phyloP scores from a whole-genome alignment of 148 eudicot genomes.

The Nepenthes mirabilis region DNA sequence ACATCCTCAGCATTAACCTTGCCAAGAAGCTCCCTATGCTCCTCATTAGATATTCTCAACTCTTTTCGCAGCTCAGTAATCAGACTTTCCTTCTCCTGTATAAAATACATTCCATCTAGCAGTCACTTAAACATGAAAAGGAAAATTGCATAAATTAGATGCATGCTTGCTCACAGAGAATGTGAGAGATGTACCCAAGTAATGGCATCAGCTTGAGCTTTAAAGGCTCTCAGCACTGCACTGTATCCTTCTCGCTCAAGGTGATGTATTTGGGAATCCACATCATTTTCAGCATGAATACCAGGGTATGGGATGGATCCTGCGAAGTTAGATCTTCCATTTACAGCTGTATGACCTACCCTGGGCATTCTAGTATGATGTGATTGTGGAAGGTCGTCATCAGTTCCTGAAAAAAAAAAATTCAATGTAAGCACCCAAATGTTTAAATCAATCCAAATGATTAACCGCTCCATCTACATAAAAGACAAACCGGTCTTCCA shows the following conservation, averaged over 20 bases:
- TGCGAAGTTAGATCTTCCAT: constrained; percentile 38
- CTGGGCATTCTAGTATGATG: constrained; percentile 36
- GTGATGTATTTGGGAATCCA: constrained; percentile 53
- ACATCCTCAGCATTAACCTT: constrained; percentile 44
- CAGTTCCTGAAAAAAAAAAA: constrained; percentile 37
- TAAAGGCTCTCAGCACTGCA: constrained; percentile 59
- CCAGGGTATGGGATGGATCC: constrained; percentile 33
- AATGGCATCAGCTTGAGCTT: constrained; percentile 75
- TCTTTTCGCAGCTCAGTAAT: constrained; percentile 59
- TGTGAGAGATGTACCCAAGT: constrained; percentile 41
- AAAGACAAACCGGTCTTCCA: too few species aligned
- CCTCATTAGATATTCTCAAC: constrained; percentile 46
- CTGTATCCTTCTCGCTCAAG: constrained; percentile 66
- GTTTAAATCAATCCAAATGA: too few species aligned
- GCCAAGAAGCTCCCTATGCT: constrained; percentile 49
- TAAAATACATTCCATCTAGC: constrained; percentile 15
- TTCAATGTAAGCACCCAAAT: neutral
- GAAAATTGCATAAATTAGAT: constrained; percentile 4
- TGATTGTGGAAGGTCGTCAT: constrained; percentile 55
- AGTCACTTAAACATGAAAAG: constrained; percentile 15
- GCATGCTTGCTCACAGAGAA: constrained; percentile 1
- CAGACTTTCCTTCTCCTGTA: constrained; percentile 65
- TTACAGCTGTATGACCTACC: constrained; percentile 41
- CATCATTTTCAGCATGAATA: constrained; percentile 36
- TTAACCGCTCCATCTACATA: too few species aligned